Evolutionary conservation across 352 stramenopile genomes (phyloP).

Genomic region (Globisporangium viniferum): DNA sequence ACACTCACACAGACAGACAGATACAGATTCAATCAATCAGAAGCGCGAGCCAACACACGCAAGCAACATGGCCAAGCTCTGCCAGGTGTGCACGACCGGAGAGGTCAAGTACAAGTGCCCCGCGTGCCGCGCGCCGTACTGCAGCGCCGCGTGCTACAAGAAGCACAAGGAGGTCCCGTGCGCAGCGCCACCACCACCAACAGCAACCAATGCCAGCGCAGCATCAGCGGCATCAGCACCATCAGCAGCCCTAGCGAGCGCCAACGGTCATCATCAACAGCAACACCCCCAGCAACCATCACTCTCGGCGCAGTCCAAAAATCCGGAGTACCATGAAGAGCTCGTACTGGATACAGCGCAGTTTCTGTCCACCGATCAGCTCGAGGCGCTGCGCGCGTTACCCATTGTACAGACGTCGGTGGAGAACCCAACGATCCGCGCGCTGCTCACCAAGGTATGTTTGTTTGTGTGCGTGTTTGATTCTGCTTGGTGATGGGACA

Average conservation of each 20-base stretch:
- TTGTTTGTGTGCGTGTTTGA: neutral
- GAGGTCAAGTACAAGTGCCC: slow-evolving; percentile 87
- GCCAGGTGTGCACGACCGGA: slow-evolving; percentile 42
- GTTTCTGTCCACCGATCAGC: slow-evolving; percentile 52
- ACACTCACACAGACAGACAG: slow-evolving; percentile 11
- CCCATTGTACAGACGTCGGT: slow-evolving; percentile 37
- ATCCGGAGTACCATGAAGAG: slow-evolving; percentile 21
- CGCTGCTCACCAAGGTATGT: slow-evolving; percentile 52
- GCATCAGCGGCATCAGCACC: slow-evolving; percentile 6
- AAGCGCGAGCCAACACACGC: slow-evolving; percentile 1
- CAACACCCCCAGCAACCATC: slow-evolving; percentile 6
- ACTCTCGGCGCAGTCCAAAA: slow-evolving; percentile 4
- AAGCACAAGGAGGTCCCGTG: slow-evolving; percentile 73
- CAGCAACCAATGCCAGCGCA: slow-evolving; percentile 1
- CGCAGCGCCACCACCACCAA: slow-evolving; percentile 8
- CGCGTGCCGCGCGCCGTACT: slow-evolving; percentile 66
- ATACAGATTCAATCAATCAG: neutral
- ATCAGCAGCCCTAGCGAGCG: neutral
- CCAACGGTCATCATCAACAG: slow-evolving; percentile 1
- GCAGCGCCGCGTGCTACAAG: slow-evolving; percentile 77
- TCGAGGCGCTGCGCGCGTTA: slow-evolving; percentile 36
- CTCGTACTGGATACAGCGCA: slow-evolving; percentile 28
- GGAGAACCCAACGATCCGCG: slow-evolving; percentile 40
- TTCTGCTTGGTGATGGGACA: slow-evolving; percentile 3
- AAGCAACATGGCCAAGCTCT: slow-evolving; percentile 42